These are phyloP conservation scores for Ogataea kodamae DNA, from an alignment of 805 yeast species.

Conservation along the genomic window DNA sequence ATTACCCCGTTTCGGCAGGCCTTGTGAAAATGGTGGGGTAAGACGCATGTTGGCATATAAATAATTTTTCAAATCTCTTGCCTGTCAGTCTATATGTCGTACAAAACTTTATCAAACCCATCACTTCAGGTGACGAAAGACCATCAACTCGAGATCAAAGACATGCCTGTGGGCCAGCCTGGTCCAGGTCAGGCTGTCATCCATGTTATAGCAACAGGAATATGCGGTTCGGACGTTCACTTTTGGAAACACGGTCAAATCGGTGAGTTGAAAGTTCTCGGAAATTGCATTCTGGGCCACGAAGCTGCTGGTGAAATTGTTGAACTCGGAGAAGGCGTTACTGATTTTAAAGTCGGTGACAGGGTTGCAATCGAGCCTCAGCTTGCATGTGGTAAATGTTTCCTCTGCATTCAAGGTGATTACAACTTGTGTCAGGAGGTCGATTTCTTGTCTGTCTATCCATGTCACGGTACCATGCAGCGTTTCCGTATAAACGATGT, in stretches of 20 bases:
- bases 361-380: constrained; percentile 54
- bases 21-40: no score
- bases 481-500: constrained; percentile 34
- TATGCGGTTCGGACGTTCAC: constrained; percentile 74
- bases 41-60: no score
- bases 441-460: constrained; percentile 37
- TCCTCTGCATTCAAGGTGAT: constrained; percentile 38
- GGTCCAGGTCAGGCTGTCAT: constrained; percentile 46
- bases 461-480: constrained; percentile 39
- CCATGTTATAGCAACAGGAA: constrained; percentile 63
- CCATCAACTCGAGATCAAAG: constrained; percentile 18
- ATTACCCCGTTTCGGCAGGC: no score
- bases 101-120: constrained; percentile 15
- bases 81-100: no score
- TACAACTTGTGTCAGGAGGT: constrained; percentile 40
- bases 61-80: no score
- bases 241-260: constrained; percentile 64
- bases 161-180: constrained; percentile 24
- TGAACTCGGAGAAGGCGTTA: constrained; percentile 48
- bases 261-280: constrained; percentile 42
- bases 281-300: constrained; percentile 42
- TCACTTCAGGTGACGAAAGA: constrained; percentile 23
- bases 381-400: constrained; percentile 44
- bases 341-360: constrained; percentile 43
- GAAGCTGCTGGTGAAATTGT: constrained; percentile 45